Evolutionary conservation across 169 alveolate genomes (phyloP).

Genomic region (Eimeria necatrix): DNA sequence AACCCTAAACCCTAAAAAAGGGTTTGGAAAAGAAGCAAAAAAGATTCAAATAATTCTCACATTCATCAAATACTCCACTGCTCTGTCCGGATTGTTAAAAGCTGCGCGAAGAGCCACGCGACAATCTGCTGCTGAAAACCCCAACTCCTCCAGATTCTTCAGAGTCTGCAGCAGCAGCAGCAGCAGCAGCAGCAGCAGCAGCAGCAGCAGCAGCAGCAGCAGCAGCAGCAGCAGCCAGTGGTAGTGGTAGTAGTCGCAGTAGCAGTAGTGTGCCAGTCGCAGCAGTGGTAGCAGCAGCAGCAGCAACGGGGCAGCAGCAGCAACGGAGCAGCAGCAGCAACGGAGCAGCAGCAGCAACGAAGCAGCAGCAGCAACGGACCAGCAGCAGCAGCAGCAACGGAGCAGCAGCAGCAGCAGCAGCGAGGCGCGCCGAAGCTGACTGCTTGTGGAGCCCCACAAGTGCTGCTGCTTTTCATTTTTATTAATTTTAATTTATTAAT

Average conservation of each 20-base stretch:
- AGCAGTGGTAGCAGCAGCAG: not conserved
- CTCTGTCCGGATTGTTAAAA: conserved; percentile 97
- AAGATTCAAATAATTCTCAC: conserved; percentile 85
- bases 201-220: not conserved
- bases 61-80: conserved; percentile 95
- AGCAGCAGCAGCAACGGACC: too few species aligned
- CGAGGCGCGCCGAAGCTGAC: not conserved
- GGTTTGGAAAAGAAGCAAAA: too few species aligned
- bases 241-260: not conserved
- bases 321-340: too few species aligned
- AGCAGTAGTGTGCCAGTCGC: not conserved
- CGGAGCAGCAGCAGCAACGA: too few species aligned
- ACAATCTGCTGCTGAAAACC: conserved; percentile 93
- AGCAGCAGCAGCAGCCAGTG: not conserved
- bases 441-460: not conserved
- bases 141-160: conserved; percentile 94
- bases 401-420: too few species aligned
- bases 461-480: too few species aligned
- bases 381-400: too few species aligned
- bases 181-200: not conserved
- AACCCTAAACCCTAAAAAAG: too few species aligned
- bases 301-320: not conserved
- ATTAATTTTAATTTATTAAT: too few species aligned
- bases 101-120: conserved; percentile 96
- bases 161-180: conserved; percentile 81